Conservation (phyloP, 2,329 filamentous ascomycete species). For the Madurella mycetomatis region DNA sequence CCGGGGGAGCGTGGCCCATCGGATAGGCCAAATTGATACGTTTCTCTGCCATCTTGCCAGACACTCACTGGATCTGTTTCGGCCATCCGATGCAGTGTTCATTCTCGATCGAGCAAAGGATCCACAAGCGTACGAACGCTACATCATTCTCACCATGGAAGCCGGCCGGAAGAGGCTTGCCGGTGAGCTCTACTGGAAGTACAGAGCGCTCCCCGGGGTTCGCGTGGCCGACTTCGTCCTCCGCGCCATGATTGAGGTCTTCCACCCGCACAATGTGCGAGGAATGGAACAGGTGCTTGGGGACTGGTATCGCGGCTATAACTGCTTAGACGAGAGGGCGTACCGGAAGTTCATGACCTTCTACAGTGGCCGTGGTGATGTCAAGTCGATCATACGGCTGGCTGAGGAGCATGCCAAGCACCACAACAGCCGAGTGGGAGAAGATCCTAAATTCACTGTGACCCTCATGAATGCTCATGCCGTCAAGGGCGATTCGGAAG, state of each 20-base stretch:
- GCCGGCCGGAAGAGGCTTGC: constrained; percentile 32
- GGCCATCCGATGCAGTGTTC: constrained; percentile 27
- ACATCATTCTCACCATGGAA: constrained; percentile 34
- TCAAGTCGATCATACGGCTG: constrained; percentile 41
- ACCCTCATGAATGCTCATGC: constrained; percentile 69
- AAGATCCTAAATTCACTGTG: constrained; percentile 39
- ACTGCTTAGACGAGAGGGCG: constrained; percentile 39
- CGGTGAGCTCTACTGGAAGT: constrained; percentile 42
- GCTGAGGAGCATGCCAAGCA: constrained; percentile 41
- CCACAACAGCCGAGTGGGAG: constrained; percentile 25
- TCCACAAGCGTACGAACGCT: constrained; percentile 39
- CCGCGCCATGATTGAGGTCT: constrained; percentile 42
- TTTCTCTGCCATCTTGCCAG: constrained; percentile 18
- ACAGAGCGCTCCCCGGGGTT: constrained; percentile 39
- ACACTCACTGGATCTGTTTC: constrained; percentile 20
- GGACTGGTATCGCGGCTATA: constrained; percentile 45
- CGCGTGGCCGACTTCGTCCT: constrained; percentile 38
- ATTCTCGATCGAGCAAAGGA: constrained; percentile 42
- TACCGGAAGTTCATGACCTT: constrained; percentile 48
- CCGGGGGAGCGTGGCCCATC: neutral
- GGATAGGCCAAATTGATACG: constrained; percentile 3
- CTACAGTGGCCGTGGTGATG: constrained; percentile 46
- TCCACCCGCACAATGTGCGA: constrained; percentile 33
- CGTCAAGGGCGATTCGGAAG: constrained; percentile 57
- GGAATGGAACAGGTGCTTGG: constrained; percentile 44